Base-by-base conservation (phyloP, 805 yeast species). In the Yamadazyma endophytica region DNA sequence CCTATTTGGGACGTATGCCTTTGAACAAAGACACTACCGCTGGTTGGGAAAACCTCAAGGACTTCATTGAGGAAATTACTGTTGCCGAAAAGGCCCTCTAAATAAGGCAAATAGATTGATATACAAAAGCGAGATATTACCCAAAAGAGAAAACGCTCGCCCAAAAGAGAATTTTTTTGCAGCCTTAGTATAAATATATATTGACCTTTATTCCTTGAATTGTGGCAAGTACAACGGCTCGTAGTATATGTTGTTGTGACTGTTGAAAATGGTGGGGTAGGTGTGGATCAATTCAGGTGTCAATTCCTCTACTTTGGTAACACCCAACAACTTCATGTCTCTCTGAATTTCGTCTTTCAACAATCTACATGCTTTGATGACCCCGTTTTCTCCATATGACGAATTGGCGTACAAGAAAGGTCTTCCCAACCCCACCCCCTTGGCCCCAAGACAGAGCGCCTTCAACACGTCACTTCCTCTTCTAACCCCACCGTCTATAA, bases 271-370 rank as follows among this genome's bases (percentile, higher is more conserved):
- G 4, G 31, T 21, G 13, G 40, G 36, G 14, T 36, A 32, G 9
- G 24, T 13, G 13, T 32, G 36, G 17, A 71, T 54, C 36, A 63
- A 52, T 12, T 56, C 56, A 20, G 62, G 64, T 29, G 59, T 56
- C 40, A 76, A 57, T 17, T 75, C 72, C 13, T 63, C 67, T 22
- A 86, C 54, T 24, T 61, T 70, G n/a, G 72, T 74, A 13, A 75
- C 90, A 24, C 95, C 96, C 23, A 86, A 54, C 29, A 87, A 61
- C 39, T 92, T 69, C 95, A 87, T 82, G 51, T 79, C 77, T 82
- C 82, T 78, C 32, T 68, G 75, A 14, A 86, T 45, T 52, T 86
- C 95, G 36, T 79, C 83, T 40, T 75, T 76, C 40, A 87, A 60
- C 35, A 86, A 57, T 34, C 72, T 73, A 35, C 75, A 68, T 1